Conservation (phyloP, 2,329 filamentous ascomycete species). For the Chaetomiaceae sp. region DNA sequence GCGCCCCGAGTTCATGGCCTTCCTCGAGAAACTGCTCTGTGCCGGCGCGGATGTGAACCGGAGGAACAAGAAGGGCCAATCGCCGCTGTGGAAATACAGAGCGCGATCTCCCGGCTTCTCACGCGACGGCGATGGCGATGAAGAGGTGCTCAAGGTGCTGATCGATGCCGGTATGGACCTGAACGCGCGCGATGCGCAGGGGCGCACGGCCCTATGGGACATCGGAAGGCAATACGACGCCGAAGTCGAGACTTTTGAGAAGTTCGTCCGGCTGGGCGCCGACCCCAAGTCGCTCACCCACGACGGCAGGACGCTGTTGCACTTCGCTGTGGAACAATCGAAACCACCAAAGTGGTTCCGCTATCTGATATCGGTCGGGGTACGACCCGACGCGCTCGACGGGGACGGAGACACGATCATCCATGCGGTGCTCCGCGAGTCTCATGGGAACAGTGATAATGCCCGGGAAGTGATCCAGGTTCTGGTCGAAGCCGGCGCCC, state of each 20-base stretch:
- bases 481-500: not conserved
- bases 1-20: not conserved
- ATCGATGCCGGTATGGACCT: slow-evolving; percentile 4
- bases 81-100: not conserved
- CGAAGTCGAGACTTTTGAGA: not conserved
- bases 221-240: not conserved
- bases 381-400: not conserved
- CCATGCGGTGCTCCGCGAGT: not conserved
- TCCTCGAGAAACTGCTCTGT: not conserved
- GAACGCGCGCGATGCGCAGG: not conserved
- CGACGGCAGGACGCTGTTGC: not conserved
- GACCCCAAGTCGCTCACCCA: not conserved
- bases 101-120: not conserved
- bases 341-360: not conserved
- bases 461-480: not conserved
- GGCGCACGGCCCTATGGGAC: not conserved
- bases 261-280: not conserved
- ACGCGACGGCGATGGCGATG: not conserved
- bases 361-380: not conserved
- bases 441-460: not conserved
- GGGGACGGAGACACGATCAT: not conserved
- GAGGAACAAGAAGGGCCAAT: not conserved
- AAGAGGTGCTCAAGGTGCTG: not conserved
- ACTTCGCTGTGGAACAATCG: not conserved
- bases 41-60: not conserved